Evolutionary conservation across 139 green algal species (phyloP).

Genomic region (Chlamydomonas sphaeroides): DNA sequence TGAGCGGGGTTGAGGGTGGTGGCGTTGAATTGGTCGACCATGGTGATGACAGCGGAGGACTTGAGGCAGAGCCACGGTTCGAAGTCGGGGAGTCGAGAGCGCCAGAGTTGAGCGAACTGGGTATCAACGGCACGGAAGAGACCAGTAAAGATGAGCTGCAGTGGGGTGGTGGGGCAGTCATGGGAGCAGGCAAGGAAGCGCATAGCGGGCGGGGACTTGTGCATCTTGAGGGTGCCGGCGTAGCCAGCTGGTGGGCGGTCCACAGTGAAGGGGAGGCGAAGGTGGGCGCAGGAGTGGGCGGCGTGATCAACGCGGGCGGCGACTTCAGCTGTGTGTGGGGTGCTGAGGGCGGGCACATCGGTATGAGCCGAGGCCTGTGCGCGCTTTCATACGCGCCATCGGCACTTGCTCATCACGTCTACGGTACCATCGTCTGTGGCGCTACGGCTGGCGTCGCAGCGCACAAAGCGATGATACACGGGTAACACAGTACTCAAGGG

Average conservation of each 20-base stretch:
- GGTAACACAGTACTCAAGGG: too few species aligned
- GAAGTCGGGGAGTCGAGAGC: background rate
- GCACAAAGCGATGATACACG: too few species aligned
- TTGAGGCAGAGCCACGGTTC: background rate
- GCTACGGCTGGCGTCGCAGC: too few species aligned
- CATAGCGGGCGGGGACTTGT: background rate
- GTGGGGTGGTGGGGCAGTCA: background rate
- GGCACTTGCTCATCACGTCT: too few species aligned
- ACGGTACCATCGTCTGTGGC: too few species aligned
- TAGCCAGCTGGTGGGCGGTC: background rate
- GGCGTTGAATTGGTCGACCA: conserved; percentile 11
- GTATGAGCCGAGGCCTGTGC: too few species aligned
- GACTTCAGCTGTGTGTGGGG: too few species aligned
- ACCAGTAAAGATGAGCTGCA: background rate
- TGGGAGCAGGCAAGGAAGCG: conserved; percentile 16
- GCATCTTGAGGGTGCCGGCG: conserved; percentile 18
- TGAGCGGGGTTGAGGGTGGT: too few species aligned
- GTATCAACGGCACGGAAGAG: background rate
- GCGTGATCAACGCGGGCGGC: too few species aligned
- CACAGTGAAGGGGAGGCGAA: background rate
- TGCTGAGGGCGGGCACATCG: too few species aligned
- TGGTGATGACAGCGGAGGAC: background rate
- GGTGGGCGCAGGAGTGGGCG: too few species aligned
- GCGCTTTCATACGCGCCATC: too few species aligned
- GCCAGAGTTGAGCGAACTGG: background rate